Percentiles rank a stretch among this genome's conserved stretches.
Conservation (phyloP, 352 stramenopile genomes). For the Globisporangium parvum region DNA sequence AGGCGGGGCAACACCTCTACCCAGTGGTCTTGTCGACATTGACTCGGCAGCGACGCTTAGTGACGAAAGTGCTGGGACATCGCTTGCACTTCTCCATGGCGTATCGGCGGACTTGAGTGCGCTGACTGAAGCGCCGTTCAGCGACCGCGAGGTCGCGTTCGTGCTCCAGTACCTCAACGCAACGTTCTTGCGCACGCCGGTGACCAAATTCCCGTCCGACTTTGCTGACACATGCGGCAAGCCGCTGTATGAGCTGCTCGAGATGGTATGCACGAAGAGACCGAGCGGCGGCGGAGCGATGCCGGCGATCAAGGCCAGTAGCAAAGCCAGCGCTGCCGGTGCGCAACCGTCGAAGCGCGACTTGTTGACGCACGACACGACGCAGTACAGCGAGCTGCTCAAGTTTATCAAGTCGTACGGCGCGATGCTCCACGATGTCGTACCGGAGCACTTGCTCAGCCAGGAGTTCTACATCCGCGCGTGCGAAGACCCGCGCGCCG, state of each 20-base stretch:
- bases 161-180: conserved; percentile 83
- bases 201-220: conserved; percentile 71
- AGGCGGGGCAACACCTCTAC: background rate
- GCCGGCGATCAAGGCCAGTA: conserved; percentile 15
- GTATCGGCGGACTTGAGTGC: background rate
- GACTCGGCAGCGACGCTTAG: conserved; percentile 24
- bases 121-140: conserved; percentile 11
- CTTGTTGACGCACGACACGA: conserved; percentile 37
- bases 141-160: conserved; percentile 46
- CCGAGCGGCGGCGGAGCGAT: conserved; percentile 33
- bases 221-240: conserved; percentile 73
- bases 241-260: conserved; percentile 85
- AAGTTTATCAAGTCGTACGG: conserved; percentile 90
- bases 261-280: conserved; percentile 87
- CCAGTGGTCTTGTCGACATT: conserved; percentile 40
- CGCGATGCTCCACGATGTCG: conserved; percentile 87
- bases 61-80: conserved; percentile 8
- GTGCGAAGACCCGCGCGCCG: conserved; percentile 54
- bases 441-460: conserved; percentile 68
- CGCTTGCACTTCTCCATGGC: conserved; percentile 3
- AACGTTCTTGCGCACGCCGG: conserved; percentile 65
- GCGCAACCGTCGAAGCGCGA: conserved; percentile 46
- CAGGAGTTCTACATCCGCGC: conserved; percentile 80
- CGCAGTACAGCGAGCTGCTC: conserved; percentile 85
- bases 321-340: background rate